Evolutionary conservation across 2,329 filamentous ascomycete species (phyloP).

Genomic region (Aaosphaeria arxii): DNA sequence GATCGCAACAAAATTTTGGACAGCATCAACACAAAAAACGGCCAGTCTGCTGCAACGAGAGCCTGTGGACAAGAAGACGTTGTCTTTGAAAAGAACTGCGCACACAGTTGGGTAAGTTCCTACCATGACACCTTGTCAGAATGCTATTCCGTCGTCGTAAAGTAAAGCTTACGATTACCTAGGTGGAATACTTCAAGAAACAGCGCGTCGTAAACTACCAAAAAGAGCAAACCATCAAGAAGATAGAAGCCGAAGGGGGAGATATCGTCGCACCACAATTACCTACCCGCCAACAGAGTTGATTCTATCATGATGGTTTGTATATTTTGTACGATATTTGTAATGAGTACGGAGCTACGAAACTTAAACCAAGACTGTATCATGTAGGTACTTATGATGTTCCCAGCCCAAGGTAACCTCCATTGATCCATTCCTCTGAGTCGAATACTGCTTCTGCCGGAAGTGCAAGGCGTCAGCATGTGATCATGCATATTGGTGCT

Average conservation of each 20-base stretch:
- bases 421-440: too few relatives aligned
- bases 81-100: constrained; percentile 81
- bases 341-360: too few relatives aligned
- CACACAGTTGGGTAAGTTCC: constrained; percentile 77
- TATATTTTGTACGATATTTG: too few relatives aligned
- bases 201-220: constrained; percentile 89
- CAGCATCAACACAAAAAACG: constrained; percentile 57
- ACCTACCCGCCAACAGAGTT: constrained; percentile 8
- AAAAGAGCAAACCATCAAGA: constrained; percentile 64
- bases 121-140: background rate
- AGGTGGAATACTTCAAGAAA: constrained; percentile 98
- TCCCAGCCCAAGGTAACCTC: too few relatives aligned
- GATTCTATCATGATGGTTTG: too few relatives aligned
- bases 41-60: constrained; percentile 46
- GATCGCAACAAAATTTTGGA: constrained; percentile 81
- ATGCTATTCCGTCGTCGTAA: constrained; percentile 1
- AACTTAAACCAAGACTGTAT: too few relatives aligned
- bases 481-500: too few relatives aligned
- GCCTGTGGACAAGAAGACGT: constrained; percentile 59
- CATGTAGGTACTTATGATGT: too few relatives aligned
- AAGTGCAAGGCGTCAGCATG: too few relatives aligned
- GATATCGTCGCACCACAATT: constrained; percentile 34
- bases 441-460: too few relatives aligned
- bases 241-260: constrained; percentile 43
- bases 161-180: constrained; percentile 5